Conservation (phyloP, 768 basidiomycete genomes). For the Tremella fuciformis region DNA sequence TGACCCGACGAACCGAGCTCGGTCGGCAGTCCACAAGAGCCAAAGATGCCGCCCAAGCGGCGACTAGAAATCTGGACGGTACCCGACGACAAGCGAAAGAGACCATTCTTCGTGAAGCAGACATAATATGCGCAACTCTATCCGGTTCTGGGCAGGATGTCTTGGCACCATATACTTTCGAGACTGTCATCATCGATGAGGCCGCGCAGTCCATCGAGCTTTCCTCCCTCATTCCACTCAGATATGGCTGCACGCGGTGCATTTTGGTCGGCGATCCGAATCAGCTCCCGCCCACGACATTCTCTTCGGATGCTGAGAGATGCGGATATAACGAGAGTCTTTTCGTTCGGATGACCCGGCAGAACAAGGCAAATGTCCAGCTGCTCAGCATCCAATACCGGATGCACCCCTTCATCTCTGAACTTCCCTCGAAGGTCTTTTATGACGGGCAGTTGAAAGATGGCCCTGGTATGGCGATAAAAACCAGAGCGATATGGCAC, state of each 20-base stretch:
- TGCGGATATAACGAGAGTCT: conserved; percentile 78
- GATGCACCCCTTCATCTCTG: conserved; percentile 96
- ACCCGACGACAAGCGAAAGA: conserved; percentile 68
- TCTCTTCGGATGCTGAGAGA: conserved; percentile 62
- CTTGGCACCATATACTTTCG: conserved; percentile 76
- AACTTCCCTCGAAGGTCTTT: conserved; percentile 81
- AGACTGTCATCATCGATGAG: conserved; percentile 95
- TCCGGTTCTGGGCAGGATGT: conserved; percentile 90
- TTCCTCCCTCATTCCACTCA: conserved; percentile 90
- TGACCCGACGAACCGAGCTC: conserved; percentile 63
- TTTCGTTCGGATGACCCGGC: conserved; percentile 84
- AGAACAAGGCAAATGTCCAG: conserved; percentile 77
- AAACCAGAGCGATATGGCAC: conserved; percentile 87
- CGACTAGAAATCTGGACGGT: conserved; percentile 76
- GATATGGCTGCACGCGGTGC: conserved; percentile 75
- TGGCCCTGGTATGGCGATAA: conserved; percentile 80
- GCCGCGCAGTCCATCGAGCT: conserved; percentile 96
- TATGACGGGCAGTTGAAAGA: conserved; percentile 76
- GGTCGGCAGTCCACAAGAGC: conserved; percentile 70
- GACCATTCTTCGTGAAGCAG: conserved; percentile 79
- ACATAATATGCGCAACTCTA: conserved; percentile 89
- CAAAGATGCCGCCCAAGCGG: conserved; percentile 78
- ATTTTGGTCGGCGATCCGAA: conserved; percentile 80
- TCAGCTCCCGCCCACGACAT: conserved; percentile 91
- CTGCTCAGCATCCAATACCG: conserved; percentile 97